Conservation (phyloP, 1,284 basidiomycete species). For the Hymenochaete sp. region DNA sequence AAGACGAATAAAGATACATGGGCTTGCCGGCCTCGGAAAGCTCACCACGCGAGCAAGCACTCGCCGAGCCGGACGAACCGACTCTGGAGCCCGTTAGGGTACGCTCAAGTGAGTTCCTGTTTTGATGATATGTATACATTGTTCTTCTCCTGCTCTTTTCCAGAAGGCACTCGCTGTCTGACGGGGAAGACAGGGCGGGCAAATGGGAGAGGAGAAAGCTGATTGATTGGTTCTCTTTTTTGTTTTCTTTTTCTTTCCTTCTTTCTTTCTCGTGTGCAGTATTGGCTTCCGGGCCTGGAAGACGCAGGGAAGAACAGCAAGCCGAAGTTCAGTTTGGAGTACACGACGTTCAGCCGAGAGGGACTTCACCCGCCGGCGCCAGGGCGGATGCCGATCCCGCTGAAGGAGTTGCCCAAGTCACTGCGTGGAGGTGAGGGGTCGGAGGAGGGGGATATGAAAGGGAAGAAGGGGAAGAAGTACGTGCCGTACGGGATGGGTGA, state of each 20-base stretch:
- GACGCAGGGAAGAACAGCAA: slow-evolving; percentile 41
- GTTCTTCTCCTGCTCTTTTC: slow-evolving; percentile 14
- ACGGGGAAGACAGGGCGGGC: not conserved
- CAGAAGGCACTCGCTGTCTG: not conserved
- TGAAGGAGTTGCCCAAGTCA: slow-evolving; percentile 52
- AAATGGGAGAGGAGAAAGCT: not conserved
- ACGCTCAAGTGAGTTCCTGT: slow-evolving; percentile 55
- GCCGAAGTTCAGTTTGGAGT: slow-evolving; percentile 71
- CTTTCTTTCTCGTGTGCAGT: slow-evolving; percentile 35
- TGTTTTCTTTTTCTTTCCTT: not conserved
- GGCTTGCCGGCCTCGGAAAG: slow-evolving; percentile 48
- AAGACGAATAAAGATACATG: slow-evolving; percentile 47
- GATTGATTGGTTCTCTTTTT: not conserved
- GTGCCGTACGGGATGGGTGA: slow-evolving; percentile 66
- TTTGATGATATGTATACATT: slow-evolving; percentile 9
- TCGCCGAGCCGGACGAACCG: slow-evolving; percentile 68
- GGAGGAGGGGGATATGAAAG: slow-evolving; percentile 12
- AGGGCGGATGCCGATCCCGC: slow-evolving; percentile 49
- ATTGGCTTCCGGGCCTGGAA: slow-evolving; percentile 67
- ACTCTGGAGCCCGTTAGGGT: slow-evolving; percentile 69
- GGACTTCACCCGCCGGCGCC: slow-evolving; percentile 29
- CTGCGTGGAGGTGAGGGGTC: slow-evolving; percentile 35
- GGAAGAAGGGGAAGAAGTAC: slow-evolving; percentile 36
- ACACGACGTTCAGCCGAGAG: slow-evolving; percentile 52
- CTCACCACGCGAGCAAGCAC: slow-evolving; percentile 52